Conservation (phyloP, 2,329 filamentous ascomycete species). For the Cercospora beticola region DNA sequence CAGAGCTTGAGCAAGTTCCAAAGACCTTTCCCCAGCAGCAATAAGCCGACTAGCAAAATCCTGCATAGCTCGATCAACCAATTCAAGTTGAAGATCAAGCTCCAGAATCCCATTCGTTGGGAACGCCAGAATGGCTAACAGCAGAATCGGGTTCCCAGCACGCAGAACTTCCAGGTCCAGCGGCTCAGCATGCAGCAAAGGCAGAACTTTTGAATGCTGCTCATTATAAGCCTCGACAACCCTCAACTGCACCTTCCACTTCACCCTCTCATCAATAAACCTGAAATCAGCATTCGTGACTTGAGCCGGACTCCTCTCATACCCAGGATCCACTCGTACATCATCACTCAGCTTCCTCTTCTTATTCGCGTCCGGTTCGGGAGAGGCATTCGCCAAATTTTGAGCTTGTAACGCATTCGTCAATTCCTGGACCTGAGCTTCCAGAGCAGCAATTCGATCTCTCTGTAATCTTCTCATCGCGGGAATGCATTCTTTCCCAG, state of each 20-base stretch:
- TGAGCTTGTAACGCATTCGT: conserved; percentile 14
- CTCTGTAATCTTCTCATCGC: conserved; percentile 12
- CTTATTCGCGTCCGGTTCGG: conserved; percentile 6
- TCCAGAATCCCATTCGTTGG: conserved; percentile 7
- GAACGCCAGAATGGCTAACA: conserved; percentile 15
- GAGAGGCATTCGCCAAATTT: not conserved
- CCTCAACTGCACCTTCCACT: not conserved
- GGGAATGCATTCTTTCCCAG: conserved; percentile 17
- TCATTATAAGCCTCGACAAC: conserved; percentile 9
- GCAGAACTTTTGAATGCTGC: not conserved
- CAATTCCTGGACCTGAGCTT: conserved; percentile 16
- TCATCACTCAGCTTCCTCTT: conserved; percentile 7
- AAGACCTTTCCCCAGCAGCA: conserved; percentile 65
- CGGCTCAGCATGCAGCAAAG: conserved; percentile 7
- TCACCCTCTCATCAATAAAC: conserved; percentile 10
- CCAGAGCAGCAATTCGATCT: conserved; percentile 19
- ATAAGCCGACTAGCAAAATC: conserved; percentile 11
- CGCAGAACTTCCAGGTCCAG: conserved; percentile 1
- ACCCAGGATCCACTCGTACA: not conserved
- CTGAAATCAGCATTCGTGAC: conserved; percentile 4
- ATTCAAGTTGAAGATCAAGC: not conserved
- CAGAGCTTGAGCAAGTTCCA: conserved; percentile 77
- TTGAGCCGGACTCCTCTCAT: not conserved
- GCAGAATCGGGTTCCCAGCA: not conserved
- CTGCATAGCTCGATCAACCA: conserved; percentile 14